Percentiles rank a stretch among this genome's conserved stretches.
Evolutionary conservation across 106 monocot genomes (phyloP).

Genomic region (Acanthochlamys bracteata): DNA sequence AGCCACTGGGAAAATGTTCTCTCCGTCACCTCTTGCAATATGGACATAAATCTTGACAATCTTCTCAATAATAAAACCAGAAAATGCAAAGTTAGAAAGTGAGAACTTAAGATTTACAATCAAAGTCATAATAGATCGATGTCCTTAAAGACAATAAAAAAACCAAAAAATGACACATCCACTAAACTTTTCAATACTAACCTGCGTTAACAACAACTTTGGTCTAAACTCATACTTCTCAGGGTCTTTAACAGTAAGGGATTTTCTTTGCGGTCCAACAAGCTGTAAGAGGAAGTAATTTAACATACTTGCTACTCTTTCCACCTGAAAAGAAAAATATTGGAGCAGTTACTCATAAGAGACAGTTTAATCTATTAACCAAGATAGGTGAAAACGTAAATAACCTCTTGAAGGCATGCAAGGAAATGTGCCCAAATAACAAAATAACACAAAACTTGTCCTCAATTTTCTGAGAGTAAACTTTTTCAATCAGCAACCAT

Average conservation of each 20-base stretch:
- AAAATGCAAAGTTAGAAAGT: too few species aligned
- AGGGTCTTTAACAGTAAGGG: conserved; percentile 89
- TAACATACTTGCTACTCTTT: conserved; percentile 93
- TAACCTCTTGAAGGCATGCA: not conserved
- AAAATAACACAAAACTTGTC: too few species aligned
- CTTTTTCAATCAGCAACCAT: too few species aligned
- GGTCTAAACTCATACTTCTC: conserved; percentile 99
- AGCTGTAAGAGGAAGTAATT: conserved; percentile 98
- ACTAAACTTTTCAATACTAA: conserved; percentile 19
- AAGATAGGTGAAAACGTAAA: not conserved
- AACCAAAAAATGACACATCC: not conserved
- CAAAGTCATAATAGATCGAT: too few species aligned
- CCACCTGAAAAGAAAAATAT: conserved; percentile 42
- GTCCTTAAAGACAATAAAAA: too few species aligned
- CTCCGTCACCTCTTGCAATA: conserved; percentile 87
- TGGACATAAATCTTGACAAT: conserved; percentile 97
- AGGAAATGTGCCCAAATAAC: too few species aligned
- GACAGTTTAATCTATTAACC: not conserved
- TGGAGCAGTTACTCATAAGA: not conserved
- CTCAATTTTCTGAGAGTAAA: too few species aligned
- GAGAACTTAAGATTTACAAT: too few species aligned
- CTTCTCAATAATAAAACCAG: too few species aligned
- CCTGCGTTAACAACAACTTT: conserved; percentile 86
- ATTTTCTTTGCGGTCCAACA: conserved; percentile 87
- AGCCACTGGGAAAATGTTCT: conserved; percentile 62